These are phyloP conservation scores for Alternaria ethzedia DNA, from an alignment of 2,329 filamentous ascomycete genomes.

Conservation along the genomic window DNA sequence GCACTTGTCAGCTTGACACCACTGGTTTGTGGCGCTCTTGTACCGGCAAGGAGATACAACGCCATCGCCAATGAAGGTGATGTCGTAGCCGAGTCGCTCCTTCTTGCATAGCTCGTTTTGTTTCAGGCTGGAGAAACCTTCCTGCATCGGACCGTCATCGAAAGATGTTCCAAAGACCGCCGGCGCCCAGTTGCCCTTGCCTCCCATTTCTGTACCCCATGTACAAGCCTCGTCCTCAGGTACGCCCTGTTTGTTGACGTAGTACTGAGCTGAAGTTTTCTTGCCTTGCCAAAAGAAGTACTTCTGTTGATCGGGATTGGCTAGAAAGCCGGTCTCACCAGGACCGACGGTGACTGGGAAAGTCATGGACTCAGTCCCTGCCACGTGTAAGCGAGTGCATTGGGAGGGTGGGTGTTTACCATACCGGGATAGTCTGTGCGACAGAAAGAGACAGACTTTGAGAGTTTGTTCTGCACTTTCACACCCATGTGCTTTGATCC, in stretches of 20 bases:
- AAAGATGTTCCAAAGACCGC: conserved; percentile 83
- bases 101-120: conserved; percentile 77
- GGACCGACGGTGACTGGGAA: conserved; percentile 72
- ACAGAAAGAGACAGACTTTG: conserved; percentile 74
- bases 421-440: conserved; percentile 93
- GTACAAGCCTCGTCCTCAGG: conserved; percentile 71
- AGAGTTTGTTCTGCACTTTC: conserved; percentile 76
- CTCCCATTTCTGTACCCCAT: conserved; percentile 70
- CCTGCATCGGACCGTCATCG: conserved; percentile 51
- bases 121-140: conserved; percentile 82
- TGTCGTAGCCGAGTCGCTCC: conserved; percentile 75
- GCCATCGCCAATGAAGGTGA: conserved; percentile 74
- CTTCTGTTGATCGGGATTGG: conserved; percentile 72
- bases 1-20: conserved; percentile 59
- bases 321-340: conserved; percentile 68
- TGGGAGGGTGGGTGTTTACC: conserved; percentile 4
- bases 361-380: conserved; percentile 80
- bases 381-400: conserved; percentile 8
- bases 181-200: conserved; percentile 83
- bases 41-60: conserved; percentile 61
- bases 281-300: conserved; percentile 82
- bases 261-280: conserved; percentile 90
- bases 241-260: conserved; percentile 85
- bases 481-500: conserved; percentile 71
- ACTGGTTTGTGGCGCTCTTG: conserved; percentile 70